Base-by-base conservation (phyloP, 176 grass and related monocot species). In the Oryza meridionalis region DNA sequence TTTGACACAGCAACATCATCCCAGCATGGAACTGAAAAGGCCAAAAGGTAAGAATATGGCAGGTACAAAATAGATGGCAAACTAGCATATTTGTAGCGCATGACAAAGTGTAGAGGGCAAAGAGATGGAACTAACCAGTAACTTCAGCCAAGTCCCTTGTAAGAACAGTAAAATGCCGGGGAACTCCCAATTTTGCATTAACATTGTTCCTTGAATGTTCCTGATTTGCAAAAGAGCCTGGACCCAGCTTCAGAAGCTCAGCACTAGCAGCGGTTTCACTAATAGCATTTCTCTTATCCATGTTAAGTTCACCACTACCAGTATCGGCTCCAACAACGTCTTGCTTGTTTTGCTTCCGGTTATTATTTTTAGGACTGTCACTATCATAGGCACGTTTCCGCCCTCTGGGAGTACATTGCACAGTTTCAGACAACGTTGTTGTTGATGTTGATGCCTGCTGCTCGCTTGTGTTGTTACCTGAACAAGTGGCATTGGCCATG, bases 21-120 rank as follows among this genome's bases (percentile, higher is more conserved):
- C 96, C 96, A 98, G 11, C 70, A 5, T 66, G 91, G 84, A 90
- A 98, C 96, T 98, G 85, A 59, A 75, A 64, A 68, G 11, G 11
- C 11, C 81, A 77, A 79, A 72, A 47, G n/a, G 31, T 2, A 14
- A 21, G 21, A 29, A 11, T 65, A 26, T 61, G 66, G 12, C 68
- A 69, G 16, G 82, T 87, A 24, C 35, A 84, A 65, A 70, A 55
- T 12, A 38, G 19, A 70, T 71, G 15, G 1, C 13, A n/a, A 47
- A 64, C 9, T 6, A 80, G 17, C 10, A 68, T 4, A 69, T 27
- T 71, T 32, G 2, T 38, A 77, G 12, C 6, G 67, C 11, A 78
- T 49, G 24, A 50, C 70, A 49, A 26, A 55, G 43, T 21, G 13
- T 47, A 63, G 37, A 33, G 14, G 21, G 16, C 5, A 49, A 68